A percentile compares a stretch with the other conserved stretches of the same genome.
These are phyloP conservation scores for Tricholoma sp. DNA, from an alignment of 768 basidiomycete genomes.

Conservation along the genomic window DNA sequence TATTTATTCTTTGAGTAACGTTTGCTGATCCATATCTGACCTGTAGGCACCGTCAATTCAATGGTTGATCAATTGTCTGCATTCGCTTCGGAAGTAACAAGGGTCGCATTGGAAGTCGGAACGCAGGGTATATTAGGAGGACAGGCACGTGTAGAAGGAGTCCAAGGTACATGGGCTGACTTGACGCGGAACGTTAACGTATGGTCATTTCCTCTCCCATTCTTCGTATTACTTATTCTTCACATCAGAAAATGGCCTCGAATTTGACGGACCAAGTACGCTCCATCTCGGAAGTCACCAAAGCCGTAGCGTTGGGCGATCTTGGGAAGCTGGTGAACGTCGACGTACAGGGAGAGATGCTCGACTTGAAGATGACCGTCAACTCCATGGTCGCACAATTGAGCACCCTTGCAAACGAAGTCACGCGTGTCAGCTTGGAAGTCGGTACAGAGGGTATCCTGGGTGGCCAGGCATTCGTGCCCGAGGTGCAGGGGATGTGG, in stretches of 20 bases:
- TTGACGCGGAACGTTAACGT: constrained; percentile 88
- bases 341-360: constrained; percentile 93
- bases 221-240: constrained; percentile 14
- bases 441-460: constrained; percentile 91
- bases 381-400: constrained; percentile 84
- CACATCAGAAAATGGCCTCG: constrained; percentile 72
- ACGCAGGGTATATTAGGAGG: constrained; percentile 86
- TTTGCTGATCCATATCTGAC: not conserved
- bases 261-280: constrained; percentile 86
- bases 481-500: constrained; percentile 95
- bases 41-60: constrained; percentile 70
- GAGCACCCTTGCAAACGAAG: constrained; percentile 71
- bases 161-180: constrained; percentile 91
- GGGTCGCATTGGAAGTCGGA: constrained; percentile 55
- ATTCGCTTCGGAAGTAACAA: constrained; percentile 76
- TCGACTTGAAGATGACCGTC: constrained; percentile 82
- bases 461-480: constrained; percentile 68
- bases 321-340: constrained; percentile 82
- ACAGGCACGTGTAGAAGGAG: constrained; percentile 85
- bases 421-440: constrained; percentile 89
- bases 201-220: not conserved
- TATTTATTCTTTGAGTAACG: constrained; percentile 20
- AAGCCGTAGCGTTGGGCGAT: constrained; percentile 84
- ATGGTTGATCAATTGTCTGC: constrained; percentile 82
- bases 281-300: constrained; percentile 88